Conservation (phyloP, 768 basidiomycete species). For the Boletus rufocinnamomeus region DNA sequence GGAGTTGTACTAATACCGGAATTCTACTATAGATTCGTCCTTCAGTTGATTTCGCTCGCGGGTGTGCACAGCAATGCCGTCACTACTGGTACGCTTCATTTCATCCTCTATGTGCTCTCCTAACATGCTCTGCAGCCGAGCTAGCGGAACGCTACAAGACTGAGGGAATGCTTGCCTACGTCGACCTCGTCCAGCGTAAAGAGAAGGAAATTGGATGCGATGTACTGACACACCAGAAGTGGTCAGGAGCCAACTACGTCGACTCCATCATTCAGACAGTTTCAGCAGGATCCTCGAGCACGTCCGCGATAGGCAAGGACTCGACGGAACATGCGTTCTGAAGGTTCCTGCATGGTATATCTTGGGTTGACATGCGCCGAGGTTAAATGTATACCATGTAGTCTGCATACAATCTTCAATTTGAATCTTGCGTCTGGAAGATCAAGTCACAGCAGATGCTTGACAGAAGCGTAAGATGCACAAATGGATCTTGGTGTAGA, state of each 20-base stretch:
- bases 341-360: conserved; percentile 6
- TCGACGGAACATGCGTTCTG: conserved; percentile 89
- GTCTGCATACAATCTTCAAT: background rate
- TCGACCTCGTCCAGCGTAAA: conserved; percentile 82
- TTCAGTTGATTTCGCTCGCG: conserved; percentile 87
- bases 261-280: conserved; percentile 83
- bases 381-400: conserved; percentile 7
- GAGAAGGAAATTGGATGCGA: conserved; percentile 89
- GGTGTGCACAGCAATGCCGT: conserved; percentile 87
- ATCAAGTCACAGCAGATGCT: conserved; percentile 6
- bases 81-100: conserved; percentile 57
- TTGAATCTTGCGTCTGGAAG: conserved; percentile 1
- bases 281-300: conserved; percentile 87
- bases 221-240: conserved; percentile 93
- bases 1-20: background rate
- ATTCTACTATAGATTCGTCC: conserved; percentile 63
- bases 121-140: conserved; percentile 52
- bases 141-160: conserved; percentile 77
- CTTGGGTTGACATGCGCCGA: background rate
- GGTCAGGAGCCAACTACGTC: conserved; percentile 92
- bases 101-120: background rate
- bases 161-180: conserved; percentile 93
- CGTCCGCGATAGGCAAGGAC: conserved; percentile 79
- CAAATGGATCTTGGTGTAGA: conserved; percentile 18
- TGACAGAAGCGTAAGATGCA: conserved; percentile 10